A percentile compares a stretch with the other conserved stretches of the same genome.
These are phyloP conservation scores for Sutorius eximius DNA, from an alignment of 1,284 basidiomycete genomes.

Conservation along the genomic window DNA sequence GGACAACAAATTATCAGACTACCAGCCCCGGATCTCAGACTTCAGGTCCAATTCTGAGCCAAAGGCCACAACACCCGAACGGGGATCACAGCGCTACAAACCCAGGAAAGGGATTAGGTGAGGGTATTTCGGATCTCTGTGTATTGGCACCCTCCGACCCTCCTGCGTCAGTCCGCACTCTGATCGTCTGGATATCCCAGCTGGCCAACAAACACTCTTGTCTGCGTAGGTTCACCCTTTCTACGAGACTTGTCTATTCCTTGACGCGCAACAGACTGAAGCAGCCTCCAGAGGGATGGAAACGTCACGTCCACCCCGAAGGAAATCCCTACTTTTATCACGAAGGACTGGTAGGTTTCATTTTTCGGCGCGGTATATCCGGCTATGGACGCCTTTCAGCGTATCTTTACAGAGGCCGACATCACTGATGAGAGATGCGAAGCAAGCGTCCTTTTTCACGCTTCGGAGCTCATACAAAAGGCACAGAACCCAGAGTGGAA, in stretches of 20 bases:
- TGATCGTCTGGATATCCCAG: conserved; percentile 5
- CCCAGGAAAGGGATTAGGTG: conserved; percentile 1
- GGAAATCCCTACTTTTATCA: background rate
- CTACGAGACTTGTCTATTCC: background rate
- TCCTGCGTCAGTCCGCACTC: background rate
- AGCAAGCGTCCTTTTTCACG: conserved; percentile 2
- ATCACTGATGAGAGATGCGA: background rate
- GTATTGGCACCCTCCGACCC: background rate
- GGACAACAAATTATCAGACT: background rate
- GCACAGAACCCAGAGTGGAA: background rate
- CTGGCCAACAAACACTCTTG: conserved; percentile 16
- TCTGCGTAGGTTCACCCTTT: conserved; percentile 1
- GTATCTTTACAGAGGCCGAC: conserved; percentile 19
- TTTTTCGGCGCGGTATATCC: background rate
- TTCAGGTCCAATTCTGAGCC: background rate
- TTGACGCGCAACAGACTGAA: background rate
- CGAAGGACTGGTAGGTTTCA: conserved; percentile 11
- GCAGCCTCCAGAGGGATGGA: conserved; percentile 4
- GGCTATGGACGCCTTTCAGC: background rate
- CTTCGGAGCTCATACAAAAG: conserved; percentile 1
- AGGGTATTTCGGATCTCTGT: background rate
- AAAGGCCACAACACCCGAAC: conserved; percentile 14
- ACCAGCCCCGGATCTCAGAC: background rate
- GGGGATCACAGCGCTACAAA: conserved; percentile 13
- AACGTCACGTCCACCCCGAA: background rate